phyloP scores from a whole-genome alignment of 2,329 filamentous ascomycete species.

The Trichoderma sp. region DNA sequence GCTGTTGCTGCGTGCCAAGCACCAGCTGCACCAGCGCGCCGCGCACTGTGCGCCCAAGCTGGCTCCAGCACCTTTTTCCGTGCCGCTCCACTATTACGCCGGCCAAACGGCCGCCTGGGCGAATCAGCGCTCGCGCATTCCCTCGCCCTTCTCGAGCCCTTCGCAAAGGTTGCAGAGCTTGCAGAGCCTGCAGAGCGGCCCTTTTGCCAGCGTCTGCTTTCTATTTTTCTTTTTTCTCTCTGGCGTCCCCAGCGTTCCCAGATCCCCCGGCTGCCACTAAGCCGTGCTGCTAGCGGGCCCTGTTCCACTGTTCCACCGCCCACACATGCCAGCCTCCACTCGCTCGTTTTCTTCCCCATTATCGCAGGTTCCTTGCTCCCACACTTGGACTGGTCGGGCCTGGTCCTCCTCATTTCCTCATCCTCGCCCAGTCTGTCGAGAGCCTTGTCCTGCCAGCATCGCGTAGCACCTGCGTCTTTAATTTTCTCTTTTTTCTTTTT shows the following conservation, averaged over 20 bases:
- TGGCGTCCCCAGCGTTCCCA: not conserved
- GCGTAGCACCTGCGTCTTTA: constrained; percentile 1
- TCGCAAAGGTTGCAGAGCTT: constrained; percentile 1
- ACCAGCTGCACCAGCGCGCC: not conserved
- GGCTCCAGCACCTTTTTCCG: constrained; percentile 27
- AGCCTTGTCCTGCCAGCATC: constrained; percentile 21
- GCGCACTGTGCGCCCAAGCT: constrained; percentile 22
- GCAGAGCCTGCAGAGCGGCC: not conserved
- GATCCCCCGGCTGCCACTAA: constrained; percentile 12
- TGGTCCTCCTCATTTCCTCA: constrained; percentile 11
- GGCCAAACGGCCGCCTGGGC: constrained; percentile 56
- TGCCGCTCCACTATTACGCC: constrained; percentile 58
- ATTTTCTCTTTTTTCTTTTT: not conserved
- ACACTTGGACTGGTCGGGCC: not conserved
- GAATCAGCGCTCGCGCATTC: constrained; percentile 38
- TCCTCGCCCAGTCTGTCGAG: constrained; percentile 15
- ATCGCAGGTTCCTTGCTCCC: constrained; percentile 17
- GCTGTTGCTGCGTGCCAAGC: not conserved
- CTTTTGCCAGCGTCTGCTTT: not conserved
- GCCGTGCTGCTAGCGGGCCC: constrained; percentile 2
- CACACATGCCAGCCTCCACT: not conserved
- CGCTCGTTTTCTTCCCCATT: constrained; percentile 19
- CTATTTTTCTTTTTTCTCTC: not conserved
- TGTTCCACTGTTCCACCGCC: constrained; percentile 7
- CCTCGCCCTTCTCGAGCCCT: constrained; percentile 28